Conservation (phyloP, 1,139 yeast genomes). For the Zygotorulaspora mrakii region DNA sequence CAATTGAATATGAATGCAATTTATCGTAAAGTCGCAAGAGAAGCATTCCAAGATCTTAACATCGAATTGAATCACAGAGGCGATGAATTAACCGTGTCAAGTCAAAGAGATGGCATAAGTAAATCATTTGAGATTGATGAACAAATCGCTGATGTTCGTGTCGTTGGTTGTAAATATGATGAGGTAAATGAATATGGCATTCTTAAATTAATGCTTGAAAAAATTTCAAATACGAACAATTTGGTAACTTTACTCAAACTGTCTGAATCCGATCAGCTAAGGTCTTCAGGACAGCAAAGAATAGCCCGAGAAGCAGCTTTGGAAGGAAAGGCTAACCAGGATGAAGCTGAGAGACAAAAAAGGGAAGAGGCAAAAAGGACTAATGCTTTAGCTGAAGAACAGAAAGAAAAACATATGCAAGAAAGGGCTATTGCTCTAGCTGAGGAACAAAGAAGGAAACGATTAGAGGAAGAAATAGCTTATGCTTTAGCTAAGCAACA, state of each 20-base stretch:
- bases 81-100: slow-evolving; percentile 21
- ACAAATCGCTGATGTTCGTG: slow-evolving; percentile 25
- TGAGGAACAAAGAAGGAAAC: no score
- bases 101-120: slow-evolving; percentile 22
- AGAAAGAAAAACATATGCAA: no score
- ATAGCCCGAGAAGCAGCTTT: no score
- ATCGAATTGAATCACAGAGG: slow-evolving; percentile 31
- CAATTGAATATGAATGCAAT: slow-evolving; percentile 23
- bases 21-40: slow-evolving; percentile 26
- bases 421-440: no score
- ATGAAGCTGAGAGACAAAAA: slow-evolving; percentile 6
- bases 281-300: background rate
- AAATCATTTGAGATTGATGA: slow-evolving; percentile 25
- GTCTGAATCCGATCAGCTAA: slow-evolving; percentile 15
- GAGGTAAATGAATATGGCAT: slow-evolving; percentile 23
- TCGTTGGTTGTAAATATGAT: slow-evolving; percentile 25
- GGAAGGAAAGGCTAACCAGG: slow-evolving; percentile 4
- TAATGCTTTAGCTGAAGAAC: no score
- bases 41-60: slow-evolving; percentile 28
- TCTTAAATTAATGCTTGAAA: slow-evolving; percentile 21
- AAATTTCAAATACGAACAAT: slow-evolving; percentile 8
- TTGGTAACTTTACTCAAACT: slow-evolving; percentile 17
- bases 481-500: no score
- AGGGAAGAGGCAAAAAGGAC: slow-evolving; percentile 6
- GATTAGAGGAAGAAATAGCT: no score